A percentile compares a stretch with the other conserved stretches of the same genome.
Conservation (phyloP, 2,329 filamentous ascomycete species). For the Diaporthe sp. region DNA sequence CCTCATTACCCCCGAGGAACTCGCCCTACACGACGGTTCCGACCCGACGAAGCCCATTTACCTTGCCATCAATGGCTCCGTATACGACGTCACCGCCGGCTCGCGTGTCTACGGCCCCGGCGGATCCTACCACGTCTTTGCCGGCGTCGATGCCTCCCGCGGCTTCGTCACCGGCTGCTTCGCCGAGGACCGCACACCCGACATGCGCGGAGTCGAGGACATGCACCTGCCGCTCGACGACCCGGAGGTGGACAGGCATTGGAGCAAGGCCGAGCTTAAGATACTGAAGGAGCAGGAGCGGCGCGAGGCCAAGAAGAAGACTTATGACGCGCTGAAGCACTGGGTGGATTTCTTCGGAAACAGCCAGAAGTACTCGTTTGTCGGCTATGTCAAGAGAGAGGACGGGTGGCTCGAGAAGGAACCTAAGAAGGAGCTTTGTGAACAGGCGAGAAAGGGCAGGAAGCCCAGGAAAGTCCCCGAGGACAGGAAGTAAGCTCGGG, state of each 20-base stretch:
- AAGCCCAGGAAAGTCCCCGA: slow-evolving; percentile 68
- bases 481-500: slow-evolving; percentile 23
- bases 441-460: slow-evolving; percentile 72
- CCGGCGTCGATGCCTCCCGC: slow-evolving; percentile 86
- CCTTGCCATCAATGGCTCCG: slow-evolving; percentile 87
- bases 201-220: slow-evolving; percentile 87
- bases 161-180: slow-evolving; percentile 96
- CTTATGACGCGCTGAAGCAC: slow-evolving; percentile 77
- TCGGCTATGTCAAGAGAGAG: slow-evolving; percentile 79
- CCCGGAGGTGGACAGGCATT: slow-evolving; percentile 70
- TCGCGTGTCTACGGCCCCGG: slow-evolving; percentile 83
- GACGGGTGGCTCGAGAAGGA: slow-evolving; percentile 72
- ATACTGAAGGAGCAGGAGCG: slow-evolving; percentile 72
- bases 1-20: slow-evolving; percentile 80
- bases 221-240: slow-evolving; percentile 81
- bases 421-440: slow-evolving; percentile 76
- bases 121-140: slow-evolving; percentile 88
- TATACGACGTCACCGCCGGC: slow-evolving; percentile 84
- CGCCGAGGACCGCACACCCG: slow-evolving; percentile 83
- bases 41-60: slow-evolving; percentile 84
- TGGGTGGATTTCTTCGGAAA: slow-evolving; percentile 89
- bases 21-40: slow-evolving; percentile 81
- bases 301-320: slow-evolving; percentile 72
- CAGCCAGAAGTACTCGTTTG: slow-evolving; percentile 83
- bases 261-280: slow-evolving; percentile 65